These are phyloP conservation scores for Helicocarpus griseus DNA, from an alignment of 2,329 filamentous ascomycete species.

Conservation along the genomic window DNA sequence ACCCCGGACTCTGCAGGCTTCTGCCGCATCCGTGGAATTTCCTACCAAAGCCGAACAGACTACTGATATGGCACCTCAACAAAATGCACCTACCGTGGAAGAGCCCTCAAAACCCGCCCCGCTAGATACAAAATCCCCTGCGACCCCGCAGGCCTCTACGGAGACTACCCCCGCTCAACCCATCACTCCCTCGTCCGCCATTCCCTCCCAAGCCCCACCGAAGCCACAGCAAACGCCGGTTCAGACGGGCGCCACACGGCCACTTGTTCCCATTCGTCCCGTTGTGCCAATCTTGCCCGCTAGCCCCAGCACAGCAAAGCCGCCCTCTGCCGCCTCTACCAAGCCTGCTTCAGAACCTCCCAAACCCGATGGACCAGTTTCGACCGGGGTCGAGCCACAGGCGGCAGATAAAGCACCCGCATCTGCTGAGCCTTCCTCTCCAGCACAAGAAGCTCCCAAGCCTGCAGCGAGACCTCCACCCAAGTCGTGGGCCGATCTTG, in stretches of 20 bases:
- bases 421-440: slow-evolving; percentile 2
- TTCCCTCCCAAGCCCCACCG: slow-evolving; percentile 24
- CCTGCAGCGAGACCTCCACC: slow-evolving; percentile 39
- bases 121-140: slow-evolving; percentile 46
- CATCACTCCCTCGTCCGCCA: slow-evolving; percentile 46
- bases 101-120: slow-evolving; percentile 16
- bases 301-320: slow-evolving; percentile 25
- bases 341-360: slow-evolving; percentile 25
- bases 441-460: slow-evolving; percentile 18
- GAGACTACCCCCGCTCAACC: slow-evolving; percentile 47
- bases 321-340: slow-evolving; percentile 16
- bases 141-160: slow-evolving; percentile 49
- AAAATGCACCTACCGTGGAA: slow-evolving; percentile 13
- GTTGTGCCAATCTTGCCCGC: slow-evolving; percentile 39
- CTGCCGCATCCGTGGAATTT: slow-evolving; percentile 36
- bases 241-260: slow-evolving; percentile 26
- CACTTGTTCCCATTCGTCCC: slow-evolving; percentile 42
- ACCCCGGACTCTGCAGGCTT: slow-evolving; percentile 25
- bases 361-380: slow-evolving; percentile 17
- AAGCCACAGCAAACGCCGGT: slow-evolving; percentile 24
- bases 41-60: slow-evolving; percentile 35
- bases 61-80: slow-evolving; percentile 12
- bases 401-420: neutral
- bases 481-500: slow-evolving; percentile 60
- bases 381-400: slow-evolving; percentile 5